A percentile compares a stretch with the other conserved stretches of the same genome.
phyloP scores from a whole-genome alignment of 352 stramenopile species.

The Phytophthora cajani region DNA sequence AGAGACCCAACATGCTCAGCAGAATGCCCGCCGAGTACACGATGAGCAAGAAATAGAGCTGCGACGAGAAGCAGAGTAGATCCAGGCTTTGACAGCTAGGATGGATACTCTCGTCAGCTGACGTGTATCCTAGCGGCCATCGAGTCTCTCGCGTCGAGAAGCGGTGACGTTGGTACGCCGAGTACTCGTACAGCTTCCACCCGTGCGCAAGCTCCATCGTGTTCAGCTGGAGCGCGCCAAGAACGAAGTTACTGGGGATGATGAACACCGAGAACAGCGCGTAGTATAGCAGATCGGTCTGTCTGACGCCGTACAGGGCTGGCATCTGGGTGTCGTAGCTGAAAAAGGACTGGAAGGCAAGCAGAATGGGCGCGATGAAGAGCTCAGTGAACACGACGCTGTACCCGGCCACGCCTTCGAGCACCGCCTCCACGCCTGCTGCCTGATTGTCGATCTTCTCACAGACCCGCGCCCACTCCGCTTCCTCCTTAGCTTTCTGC shows the following conservation, averaged over 20 bases:
- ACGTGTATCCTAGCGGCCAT: constrained; percentile 90
- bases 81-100: constrained; percentile 94
- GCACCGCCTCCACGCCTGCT: constrained; percentile 94
- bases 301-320: constrained; percentile 91
- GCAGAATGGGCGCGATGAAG: constrained; percentile 87
- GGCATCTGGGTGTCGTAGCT: constrained; percentile 92
- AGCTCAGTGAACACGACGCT: constrained; percentile 90
- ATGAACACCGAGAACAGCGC: constrained; percentile 95
- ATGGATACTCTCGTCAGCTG: constrained; percentile 92
- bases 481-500: constrained; percentile 93
- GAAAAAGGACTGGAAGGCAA: constrained; percentile 92
- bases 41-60: constrained; percentile 92
- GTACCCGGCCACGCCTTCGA: constrained; percentile 92
- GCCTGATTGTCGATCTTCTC: constrained; percentile 94
- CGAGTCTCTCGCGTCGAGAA: constrained; percentile 94
- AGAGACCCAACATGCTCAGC: constrained; percentile 93
- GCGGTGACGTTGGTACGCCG: constrained; percentile 96
- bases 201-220: constrained; percentile 96
- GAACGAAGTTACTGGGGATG: constrained; percentile 93
- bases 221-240: constrained; percentile 96
- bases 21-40: constrained; percentile 89
- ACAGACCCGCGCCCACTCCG: constrained; percentile 93
- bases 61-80: constrained; percentile 95
- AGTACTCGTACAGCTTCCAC: constrained; percentile 98
- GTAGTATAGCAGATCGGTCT: constrained; percentile 96